phyloP scores from a whole-genome alignment of 176 grass and related monocot genomes.

The Rhynchospora pubera region DNA sequence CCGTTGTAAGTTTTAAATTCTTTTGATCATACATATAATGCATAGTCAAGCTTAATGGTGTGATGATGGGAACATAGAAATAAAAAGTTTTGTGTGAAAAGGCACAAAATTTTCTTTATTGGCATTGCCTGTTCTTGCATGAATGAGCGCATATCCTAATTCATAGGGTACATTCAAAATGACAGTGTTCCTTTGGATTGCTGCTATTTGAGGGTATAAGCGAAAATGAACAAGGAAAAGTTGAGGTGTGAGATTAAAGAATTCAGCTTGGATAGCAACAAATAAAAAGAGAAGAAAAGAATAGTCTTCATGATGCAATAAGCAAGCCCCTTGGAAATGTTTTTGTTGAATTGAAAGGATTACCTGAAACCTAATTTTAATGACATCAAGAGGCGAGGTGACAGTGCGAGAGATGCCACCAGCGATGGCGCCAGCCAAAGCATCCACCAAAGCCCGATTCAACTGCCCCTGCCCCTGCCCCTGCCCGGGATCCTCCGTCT shows the following conservation, averaged over 20 bases:
- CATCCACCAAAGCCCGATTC: slow-evolving; percentile 61
- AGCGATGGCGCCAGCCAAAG: slow-evolving; percentile 68
- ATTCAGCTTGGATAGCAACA: neutral
- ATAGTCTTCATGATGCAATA: neutral
- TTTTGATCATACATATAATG: neutral
- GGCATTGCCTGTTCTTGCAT: no score
- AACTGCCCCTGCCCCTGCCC: no score
- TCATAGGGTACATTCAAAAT: no score
- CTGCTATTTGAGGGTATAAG: neutral
- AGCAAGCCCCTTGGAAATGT: no score
- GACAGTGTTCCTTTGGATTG: neutral
- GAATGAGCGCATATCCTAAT: no score
- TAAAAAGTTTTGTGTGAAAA: no score
- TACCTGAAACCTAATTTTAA: slow-evolving; percentile 99
- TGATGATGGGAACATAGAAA: neutral
- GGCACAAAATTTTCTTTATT: no score
- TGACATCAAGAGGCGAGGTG: slow-evolving; percentile 91
- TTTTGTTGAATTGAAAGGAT: no score
- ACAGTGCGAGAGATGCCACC: slow-evolving; percentile 86
- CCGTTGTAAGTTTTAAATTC: neutral
- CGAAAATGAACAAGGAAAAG: neutral
- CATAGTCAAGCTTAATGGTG: neutral
- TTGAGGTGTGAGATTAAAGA: neutral
- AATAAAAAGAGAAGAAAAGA: neutral
- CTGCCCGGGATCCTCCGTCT: slow-evolving; percentile 52